Conservation (phyloP, 2,329 filamentous ascomycete genomes). For the Xylaria arbuscula region DNA sequence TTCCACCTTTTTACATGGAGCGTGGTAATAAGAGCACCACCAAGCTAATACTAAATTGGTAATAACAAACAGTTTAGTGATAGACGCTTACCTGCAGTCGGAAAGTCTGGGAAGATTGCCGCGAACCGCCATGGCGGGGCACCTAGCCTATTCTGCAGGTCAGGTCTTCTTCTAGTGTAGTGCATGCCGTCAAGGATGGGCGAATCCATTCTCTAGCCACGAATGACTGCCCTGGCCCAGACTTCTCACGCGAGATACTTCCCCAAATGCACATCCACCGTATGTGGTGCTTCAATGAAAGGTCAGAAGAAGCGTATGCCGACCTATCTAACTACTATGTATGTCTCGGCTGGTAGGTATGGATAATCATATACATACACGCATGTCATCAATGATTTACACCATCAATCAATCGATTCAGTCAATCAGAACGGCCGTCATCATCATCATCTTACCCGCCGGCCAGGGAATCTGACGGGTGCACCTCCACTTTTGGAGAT, state of each 20-base stretch:
- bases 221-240: neutral
- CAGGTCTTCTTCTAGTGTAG: slow-evolving; percentile 7
- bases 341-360: neutral
- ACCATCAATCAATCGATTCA: neutral
- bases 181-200: neutral
- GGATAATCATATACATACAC: neutral
- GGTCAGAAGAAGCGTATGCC: neutral
- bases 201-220: neutral
- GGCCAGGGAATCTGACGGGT: slow-evolving; percentile 6
- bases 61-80: neutral
- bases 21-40: neutral
- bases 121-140: slow-evolving; percentile 39
- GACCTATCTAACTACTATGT: neutral
- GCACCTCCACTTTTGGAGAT: slow-evolving; percentile 23
- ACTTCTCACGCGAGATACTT: slow-evolving; percentile 46
- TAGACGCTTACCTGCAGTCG: slow-evolving; percentile 28
- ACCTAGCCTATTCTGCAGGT: slow-evolving; percentile 21
- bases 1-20: neutral
- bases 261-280: slow-evolving; percentile 41
- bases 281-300: neutral
- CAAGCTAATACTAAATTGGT: neutral
- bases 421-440: neutral
- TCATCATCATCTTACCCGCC: slow-evolving; percentile 10
- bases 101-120: slow-evolving; percentile 42
- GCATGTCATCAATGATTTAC: slow-evolving; percentile 18